Percentiles rank a stretch among this genome's conserved stretches.
These are phyloP conservation scores for Dendrobium officinale DNA, from an alignment of 106 monocot species.

Conservation along the genomic window DNA sequence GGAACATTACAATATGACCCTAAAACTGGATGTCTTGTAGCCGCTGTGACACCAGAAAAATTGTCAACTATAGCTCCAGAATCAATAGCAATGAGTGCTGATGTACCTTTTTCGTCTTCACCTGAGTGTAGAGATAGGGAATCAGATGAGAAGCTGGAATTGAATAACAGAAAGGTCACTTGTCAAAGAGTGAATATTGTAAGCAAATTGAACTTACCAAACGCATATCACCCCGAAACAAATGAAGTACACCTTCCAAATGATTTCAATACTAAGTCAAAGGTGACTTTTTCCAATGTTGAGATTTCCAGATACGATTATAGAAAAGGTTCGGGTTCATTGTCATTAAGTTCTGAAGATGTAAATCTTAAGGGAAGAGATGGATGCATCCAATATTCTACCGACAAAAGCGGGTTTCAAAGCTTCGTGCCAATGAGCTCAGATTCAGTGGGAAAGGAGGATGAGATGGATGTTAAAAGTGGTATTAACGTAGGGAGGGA, in stretches of 20 bases:
- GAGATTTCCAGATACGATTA: not conserved
- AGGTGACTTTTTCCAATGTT: conserved; percentile 1
- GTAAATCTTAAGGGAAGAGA: not conserved
- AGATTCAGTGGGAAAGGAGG: not conserved
- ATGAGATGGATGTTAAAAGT: conserved; percentile 15
- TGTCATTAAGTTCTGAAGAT: conserved; percentile 10
- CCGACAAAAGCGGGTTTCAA: not conserved
- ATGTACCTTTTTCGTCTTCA: conserved; percentile 17
- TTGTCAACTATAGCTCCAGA: too few species aligned
- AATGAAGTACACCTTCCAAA: conserved; percentile 2
- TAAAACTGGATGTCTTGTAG: conserved; percentile 64
- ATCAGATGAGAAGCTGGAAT: conserved; percentile 28
- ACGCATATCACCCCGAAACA: not conserved
- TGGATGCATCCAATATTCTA: not conserved
- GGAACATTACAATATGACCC: conserved; percentile 82
- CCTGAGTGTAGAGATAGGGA: conserved; percentile 1
- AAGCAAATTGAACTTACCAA: too few species aligned
- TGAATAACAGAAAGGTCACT: conserved; percentile 4
- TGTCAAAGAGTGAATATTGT: not conserved
- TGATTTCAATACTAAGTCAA: not conserved
- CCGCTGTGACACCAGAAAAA: conserved; percentile 37
- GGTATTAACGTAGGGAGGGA: not conserved
- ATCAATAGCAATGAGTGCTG: too few species aligned
- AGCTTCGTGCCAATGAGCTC: not conserved
- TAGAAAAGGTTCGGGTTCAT: not conserved